Percentiles rank a stretch among this genome's conserved stretches.
Evolutionary conservation across 2,329 filamentous ascomycete genomes (phyloP).

Genomic region (Immersiporthe knoxdaviesiana): DNA sequence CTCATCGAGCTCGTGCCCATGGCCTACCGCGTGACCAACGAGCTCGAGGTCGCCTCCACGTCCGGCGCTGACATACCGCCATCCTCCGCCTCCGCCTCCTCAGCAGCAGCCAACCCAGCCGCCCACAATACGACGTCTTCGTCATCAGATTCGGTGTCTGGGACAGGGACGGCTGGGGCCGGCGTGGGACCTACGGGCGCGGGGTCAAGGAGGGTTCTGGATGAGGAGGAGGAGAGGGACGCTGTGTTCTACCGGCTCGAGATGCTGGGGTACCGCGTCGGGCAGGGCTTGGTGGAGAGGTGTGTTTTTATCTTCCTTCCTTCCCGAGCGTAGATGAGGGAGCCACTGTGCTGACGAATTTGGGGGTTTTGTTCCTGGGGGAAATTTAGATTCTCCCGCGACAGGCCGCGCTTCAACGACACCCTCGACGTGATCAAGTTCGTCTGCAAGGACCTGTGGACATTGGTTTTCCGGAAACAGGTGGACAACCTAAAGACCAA

Average conservation of each 20-base stretch:
- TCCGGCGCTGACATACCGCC: slow-evolving; percentile 7
- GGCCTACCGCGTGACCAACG: slow-evolving; percentile 81
- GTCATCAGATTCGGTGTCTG: slow-evolving; percentile 29
- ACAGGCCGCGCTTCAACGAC: slow-evolving; percentile 86
- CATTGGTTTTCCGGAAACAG: slow-evolving; percentile 90
- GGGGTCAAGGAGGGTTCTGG: slow-evolving; percentile 46
- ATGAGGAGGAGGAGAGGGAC: slow-evolving; percentile 83
- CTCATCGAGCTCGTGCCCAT: slow-evolving; percentile 96
- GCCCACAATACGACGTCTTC: slow-evolving; percentile 15
- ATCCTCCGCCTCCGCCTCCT: neutral
- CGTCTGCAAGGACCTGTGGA: slow-evolving; percentile 98
- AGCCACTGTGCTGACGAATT: slow-evolving; percentile 2
- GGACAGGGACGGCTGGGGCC: slow-evolving; percentile 29
- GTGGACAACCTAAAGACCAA: slow-evolving; percentile 99
- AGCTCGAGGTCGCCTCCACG: slow-evolving; percentile 59
- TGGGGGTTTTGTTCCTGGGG: slow-evolving; percentile 2
- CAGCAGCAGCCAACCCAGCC: neutral
- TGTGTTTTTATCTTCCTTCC: slow-evolving; percentile 45
- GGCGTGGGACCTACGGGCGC: slow-evolving; percentile 24
- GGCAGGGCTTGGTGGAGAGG: slow-evolving; percentile 89
- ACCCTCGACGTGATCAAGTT: slow-evolving; percentile 98
- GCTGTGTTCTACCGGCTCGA: slow-evolving; percentile 86
- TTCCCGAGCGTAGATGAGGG: no score
- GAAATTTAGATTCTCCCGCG: slow-evolving; percentile 72
- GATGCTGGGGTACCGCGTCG: slow-evolving; percentile 84